Conservation (phyloP, 257 asterid species). For the Forsythia suspensa region DNA sequence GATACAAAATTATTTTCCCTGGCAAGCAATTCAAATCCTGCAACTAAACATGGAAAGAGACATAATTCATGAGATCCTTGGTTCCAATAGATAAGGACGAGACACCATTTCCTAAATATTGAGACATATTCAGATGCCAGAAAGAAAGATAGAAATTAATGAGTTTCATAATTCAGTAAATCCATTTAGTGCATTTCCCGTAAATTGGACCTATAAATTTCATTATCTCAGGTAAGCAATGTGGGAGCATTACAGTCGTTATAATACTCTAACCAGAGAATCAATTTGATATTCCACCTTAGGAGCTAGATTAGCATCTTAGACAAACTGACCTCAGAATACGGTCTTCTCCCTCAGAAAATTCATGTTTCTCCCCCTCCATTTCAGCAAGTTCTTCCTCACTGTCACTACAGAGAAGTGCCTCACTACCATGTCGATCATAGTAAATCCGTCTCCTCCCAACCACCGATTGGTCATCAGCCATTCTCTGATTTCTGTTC, state of each 20-base stretch:
- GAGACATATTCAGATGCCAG: slow-evolving; percentile 7
- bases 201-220: background rate
- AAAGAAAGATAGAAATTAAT: background rate
- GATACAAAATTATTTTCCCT: background rate
- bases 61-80: background rate
- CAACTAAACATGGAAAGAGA: background rate
- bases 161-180: background rate
- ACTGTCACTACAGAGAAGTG: slow-evolving; percentile 94
- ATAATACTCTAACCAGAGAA: background rate
- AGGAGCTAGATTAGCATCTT: background rate
- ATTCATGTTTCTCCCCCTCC: slow-evolving; percentile 68
- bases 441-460: slow-evolving; percentile 93
- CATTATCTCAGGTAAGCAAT: background rate
- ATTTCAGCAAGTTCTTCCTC: slow-evolving; percentile 75
- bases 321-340: slow-evolving; percentile 59
- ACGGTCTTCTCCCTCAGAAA: slow-evolving; percentile 83
- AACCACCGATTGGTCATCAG: slow-evolving; percentile 90
- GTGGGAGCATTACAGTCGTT: background rate
- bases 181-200: background rate
- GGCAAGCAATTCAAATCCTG: background rate
- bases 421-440: slow-evolving; percentile 87
- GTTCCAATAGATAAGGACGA: background rate
- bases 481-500: slow-evolving; percentile 95
- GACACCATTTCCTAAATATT: background rate
- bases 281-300: background rate